Evolutionary conservation across 2,329 filamentous ascomycete genomes (phyloP), one percentile per base, ranked within the genome.

Genomic region (Elsinoe fawcettii): DNA sequence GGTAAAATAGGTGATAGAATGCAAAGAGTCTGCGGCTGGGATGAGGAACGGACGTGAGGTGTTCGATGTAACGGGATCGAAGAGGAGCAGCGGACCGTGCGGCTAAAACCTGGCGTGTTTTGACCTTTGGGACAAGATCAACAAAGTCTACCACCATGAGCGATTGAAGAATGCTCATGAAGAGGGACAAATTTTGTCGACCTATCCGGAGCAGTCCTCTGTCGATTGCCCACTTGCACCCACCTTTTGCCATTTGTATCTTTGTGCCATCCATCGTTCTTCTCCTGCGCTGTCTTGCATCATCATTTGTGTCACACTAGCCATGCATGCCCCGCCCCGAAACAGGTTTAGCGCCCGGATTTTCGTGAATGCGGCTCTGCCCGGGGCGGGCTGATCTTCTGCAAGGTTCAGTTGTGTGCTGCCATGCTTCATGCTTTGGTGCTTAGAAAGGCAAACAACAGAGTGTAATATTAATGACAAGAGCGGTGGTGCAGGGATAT

Each of bases 1-100:
- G 56, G 34, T 58, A 58, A 51, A 37, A 30, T 32, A 51, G 43
- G 7, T 20, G 32, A 12, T 36, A 54, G 23, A 37, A 37, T 36
- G 46, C 18, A 30, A 55, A 49, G 47, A 51, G 22, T 11, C 39
- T 37, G 25, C 16, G 20, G 34, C 14, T 55, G 43, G 46, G 37
- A 36, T 36, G 30, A 34, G 34, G 14, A 37, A 12, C n/a, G n/a
- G n/a, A 12, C 9, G 34, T 12, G 34, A 37, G 11, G 34, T 37
- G n/a, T n/a, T n/a, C n/a, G n/a, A n/a, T n/a, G n/a, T n/a, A n/a
- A n/a, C n/a, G n/a, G n/a, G n/a, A n/a, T n/a, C n/a, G n/a, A n/a
- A n/a, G n/a, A n/a, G n/a, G n/a, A n/a, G n/a, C n/a, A n/a, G n/a
- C n/a, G n/a, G n/a, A n/a, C n/a, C 30, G 30, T 32, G 30, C 30